Percentiles rank a stretch among this genome's conserved stretches.
phyloP scores from a whole-genome alignment of 305 asterid species.

The Caryopteris hybrid region DNA sequence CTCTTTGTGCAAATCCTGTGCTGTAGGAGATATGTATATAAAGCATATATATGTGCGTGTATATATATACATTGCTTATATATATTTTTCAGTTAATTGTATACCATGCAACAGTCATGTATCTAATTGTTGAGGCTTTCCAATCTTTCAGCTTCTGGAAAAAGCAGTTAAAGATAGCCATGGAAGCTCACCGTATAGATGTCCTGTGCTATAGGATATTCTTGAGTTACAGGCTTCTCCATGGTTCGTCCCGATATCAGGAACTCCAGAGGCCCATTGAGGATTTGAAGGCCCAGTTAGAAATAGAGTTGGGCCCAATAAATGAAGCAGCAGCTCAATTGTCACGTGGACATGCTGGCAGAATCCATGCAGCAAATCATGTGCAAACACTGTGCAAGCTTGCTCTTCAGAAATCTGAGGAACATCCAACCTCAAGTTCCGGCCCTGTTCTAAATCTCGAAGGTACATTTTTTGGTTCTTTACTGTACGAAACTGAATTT shows the following conservation, averaged over 20 bases:
- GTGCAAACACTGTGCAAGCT: slow-evolving; percentile 9
- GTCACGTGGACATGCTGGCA: background rate
- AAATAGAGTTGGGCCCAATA: slow-evolving; percentile 12
- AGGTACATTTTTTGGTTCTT: slow-evolving; percentile 1
- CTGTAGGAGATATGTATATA: too few species aligned
- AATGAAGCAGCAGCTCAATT: background rate
- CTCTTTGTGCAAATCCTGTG: too few species aligned
- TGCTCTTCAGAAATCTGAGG: slow-evolving; percentile 9
- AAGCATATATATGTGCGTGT: too few species aligned
- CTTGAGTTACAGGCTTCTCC: slow-evolving; percentile 16
- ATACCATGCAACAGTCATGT: background rate
- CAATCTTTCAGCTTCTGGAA: slow-evolving; percentile 9
- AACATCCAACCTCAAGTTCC: slow-evolving; percentile 1
- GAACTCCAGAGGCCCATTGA: slow-evolving; percentile 1
- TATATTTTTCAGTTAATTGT: background rate
- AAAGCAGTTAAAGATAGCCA: slow-evolving; percentile 5
- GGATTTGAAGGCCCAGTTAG: background rate
- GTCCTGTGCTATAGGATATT: slow-evolving; percentile 17
- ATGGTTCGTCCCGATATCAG: background rate
- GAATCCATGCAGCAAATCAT: background rate
- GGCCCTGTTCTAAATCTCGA: background rate
- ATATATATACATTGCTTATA: too few species aligned
- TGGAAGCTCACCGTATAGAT: background rate
- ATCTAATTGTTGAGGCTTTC: background rate
- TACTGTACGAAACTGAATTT: too few species aligned